Percentiles rank a stretch among this genome's conserved stretches.
phyloP scores from a whole-genome alignment of 257 asterid species.

The Echium plantagineum region DNA sequence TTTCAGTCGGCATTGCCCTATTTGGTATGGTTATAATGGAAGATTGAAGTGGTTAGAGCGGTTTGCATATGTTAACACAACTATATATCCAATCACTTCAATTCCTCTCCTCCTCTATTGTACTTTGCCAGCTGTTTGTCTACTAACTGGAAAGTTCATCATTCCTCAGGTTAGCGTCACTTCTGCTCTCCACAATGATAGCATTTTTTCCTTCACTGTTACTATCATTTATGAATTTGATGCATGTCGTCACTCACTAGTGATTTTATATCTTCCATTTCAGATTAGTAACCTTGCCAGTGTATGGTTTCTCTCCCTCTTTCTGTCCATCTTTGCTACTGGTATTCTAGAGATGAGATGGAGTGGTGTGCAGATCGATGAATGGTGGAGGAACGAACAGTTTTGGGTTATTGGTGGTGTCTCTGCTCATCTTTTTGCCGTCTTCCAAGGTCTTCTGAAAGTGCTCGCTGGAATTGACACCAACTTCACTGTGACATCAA shows the following conservation, averaged over 20 bases:
- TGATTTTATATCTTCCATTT: neutral
- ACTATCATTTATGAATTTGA: neutral
- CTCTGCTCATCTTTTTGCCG: slow-evolving; percentile 29
- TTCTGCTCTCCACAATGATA: neutral
- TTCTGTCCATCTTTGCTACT: slow-evolving; percentile 24
- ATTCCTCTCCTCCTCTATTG: slow-evolving; percentile 26
- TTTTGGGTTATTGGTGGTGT: slow-evolving; percentile 34
- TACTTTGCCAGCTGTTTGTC: slow-evolving; percentile 31
- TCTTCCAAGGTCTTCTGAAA: slow-evolving; percentile 22
- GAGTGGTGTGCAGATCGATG: slow-evolving; percentile 26
- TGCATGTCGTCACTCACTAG: neutral
- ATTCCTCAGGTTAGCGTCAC: slow-evolving; percentile 23
- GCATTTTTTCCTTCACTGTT: neutral
- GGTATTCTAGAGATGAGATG: slow-evolving; percentile 28
- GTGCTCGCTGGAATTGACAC: slow-evolving; percentile 24
- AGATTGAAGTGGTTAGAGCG: slow-evolving; percentile 26
- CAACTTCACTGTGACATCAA: slow-evolving; percentile 24
- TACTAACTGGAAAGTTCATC: slow-evolving; percentile 27
- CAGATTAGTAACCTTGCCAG: slow-evolving; percentile 22
- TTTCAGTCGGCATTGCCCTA: slow-evolving; percentile 29
- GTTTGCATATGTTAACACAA: slow-evolving; percentile 24
- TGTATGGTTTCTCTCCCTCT: slow-evolving; percentile 23
- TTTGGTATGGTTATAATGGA: slow-evolving; percentile 30
- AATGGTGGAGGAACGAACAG: slow-evolving; percentile 37
- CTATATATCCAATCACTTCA: slow-evolving; percentile 27